Evolutionary conservation across 257 asterid species (phyloP).

Genomic region (Plantago major): DNA sequence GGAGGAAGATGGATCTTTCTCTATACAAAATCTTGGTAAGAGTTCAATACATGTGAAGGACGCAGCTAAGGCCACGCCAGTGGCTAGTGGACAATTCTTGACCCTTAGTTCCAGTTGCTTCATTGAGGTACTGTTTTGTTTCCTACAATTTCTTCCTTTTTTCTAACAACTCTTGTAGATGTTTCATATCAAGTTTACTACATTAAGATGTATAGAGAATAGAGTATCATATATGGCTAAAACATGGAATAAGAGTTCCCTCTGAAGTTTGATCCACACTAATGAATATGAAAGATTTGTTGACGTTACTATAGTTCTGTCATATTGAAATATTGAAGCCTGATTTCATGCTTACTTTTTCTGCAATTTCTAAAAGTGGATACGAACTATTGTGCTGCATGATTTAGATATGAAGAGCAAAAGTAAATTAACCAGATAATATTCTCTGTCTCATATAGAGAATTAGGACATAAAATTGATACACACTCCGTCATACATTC

Average conservation of each 20-base stretch:
- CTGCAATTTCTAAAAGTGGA: no score
- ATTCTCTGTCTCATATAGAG: background rate
- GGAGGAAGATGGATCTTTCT: conserved; percentile 84
- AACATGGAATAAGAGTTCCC: background rate
- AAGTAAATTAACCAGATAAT: no score
- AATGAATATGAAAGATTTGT: no score
- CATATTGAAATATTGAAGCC: no score
- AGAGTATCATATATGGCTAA: no score
- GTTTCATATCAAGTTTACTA: no score
- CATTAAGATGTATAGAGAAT: background rate
- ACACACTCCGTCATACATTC: no score
- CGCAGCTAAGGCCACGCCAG: conserved; percentile 58
- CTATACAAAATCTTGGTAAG: conserved; percentile 77
- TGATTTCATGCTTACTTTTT: no score
- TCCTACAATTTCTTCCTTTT: background rate
- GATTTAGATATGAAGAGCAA: no score
- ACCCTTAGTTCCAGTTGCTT: conserved; percentile 66
- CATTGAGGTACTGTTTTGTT: conserved; percentile 65
- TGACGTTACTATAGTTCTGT: no score
- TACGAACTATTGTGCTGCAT: no score
- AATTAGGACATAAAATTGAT: background rate
- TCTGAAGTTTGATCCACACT: background rate
- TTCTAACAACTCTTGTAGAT: background rate
- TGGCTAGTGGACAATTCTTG: conserved; percentile 65
- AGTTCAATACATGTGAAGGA: conserved; percentile 79